Evolutionary conservation across 768 basidiomycete species (phyloP).

Genomic region (Tephrocybe sp.): DNA sequence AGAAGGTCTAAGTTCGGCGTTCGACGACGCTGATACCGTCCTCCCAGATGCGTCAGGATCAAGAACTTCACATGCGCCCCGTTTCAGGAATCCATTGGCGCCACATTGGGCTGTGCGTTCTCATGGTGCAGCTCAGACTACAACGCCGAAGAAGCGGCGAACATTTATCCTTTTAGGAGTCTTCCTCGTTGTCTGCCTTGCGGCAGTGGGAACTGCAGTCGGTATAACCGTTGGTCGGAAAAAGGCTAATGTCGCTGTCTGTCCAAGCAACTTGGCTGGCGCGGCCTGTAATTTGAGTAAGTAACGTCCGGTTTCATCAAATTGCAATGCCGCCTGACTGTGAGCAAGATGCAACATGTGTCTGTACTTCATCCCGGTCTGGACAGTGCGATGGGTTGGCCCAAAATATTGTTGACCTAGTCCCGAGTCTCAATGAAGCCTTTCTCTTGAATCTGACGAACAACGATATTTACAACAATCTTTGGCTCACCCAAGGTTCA

Average conservation of each 20-base stretch:
- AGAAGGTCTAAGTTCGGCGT: constrained; percentile 18
- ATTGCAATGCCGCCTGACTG: constrained; percentile 8
- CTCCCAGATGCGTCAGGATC: constrained; percentile 1
- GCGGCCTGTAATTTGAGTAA: constrained; percentile 54
- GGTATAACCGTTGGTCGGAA: constrained; percentile 39
- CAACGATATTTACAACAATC: constrained; percentile 40
- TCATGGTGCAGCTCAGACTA: not conserved
- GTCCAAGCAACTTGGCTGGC: constrained; percentile 45
- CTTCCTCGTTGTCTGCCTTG: constrained; percentile 34
- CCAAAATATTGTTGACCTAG: constrained; percentile 45
- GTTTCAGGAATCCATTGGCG: not conserved
- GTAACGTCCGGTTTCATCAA: constrained; percentile 19
- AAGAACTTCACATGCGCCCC: not conserved
- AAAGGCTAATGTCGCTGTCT: constrained; percentile 24
- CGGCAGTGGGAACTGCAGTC: constrained; percentile 41
- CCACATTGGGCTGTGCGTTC: not conserved
- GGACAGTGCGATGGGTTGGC: constrained; percentile 54
- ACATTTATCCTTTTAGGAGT: constrained; percentile 28
- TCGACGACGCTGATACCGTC: constrained; percentile 17
- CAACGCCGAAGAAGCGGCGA: constrained; percentile 17
- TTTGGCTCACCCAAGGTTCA: constrained; percentile 51
- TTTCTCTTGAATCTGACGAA: constrained; percentile 47
- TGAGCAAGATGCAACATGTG: constrained; percentile 56
- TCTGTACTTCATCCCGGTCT: constrained; percentile 46
- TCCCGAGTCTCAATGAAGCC: constrained; percentile 45